These are phyloP conservation scores for Domatiomyces globalis DNA, from an alignment of 2,329 filamentous ascomycete species.

Conservation along the genomic window DNA sequence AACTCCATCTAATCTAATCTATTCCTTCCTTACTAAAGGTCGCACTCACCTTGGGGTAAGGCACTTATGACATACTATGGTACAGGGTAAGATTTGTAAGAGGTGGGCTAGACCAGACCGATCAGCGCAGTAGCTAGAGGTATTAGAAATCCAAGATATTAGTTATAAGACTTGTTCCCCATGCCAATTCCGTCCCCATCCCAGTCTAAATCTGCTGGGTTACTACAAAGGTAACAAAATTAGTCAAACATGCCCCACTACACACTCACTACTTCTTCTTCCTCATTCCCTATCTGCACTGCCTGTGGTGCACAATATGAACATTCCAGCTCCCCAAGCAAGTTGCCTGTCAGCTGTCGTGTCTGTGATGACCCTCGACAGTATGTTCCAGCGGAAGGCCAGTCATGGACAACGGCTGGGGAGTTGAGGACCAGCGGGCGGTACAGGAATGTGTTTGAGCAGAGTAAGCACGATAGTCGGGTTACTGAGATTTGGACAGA, in stretches of 20 bases:
- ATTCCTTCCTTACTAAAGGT: too few relatives aligned
- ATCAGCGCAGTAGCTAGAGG: too few relatives aligned
- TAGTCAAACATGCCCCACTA: not conserved
- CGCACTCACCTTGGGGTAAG: too few relatives aligned
- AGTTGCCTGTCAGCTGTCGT: not conserved
- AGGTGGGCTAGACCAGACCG: too few relatives aligned
- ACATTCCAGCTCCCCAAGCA: not conserved
- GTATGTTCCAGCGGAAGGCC: conserved; percentile 13
- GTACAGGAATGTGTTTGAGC: conserved; percentile 13
- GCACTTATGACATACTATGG: too few relatives aligned
- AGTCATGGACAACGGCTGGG: conserved; percentile 15
- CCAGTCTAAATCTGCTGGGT: too few relatives aligned
- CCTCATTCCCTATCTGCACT: conserved; percentile 9
- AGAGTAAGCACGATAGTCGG: conserved; percentile 7
- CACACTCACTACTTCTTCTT: not conserved
- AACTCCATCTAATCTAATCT: too few relatives aligned
- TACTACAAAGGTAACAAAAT: too few relatives aligned
- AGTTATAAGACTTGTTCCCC: too few relatives aligned
- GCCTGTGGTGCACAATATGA: conserved; percentile 19
- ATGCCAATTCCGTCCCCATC: too few relatives aligned
- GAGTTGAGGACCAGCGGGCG: conserved; percentile 42
- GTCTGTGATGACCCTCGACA: conserved; percentile 15
- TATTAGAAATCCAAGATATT: too few relatives aligned
- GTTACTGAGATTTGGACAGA: conserved; percentile 15
- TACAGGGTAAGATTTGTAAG: too few relatives aligned